phyloP scores from a whole-genome alignment of 371 early-diverging fungal species.

The Apophysomyces trapeziformis region DNA sequence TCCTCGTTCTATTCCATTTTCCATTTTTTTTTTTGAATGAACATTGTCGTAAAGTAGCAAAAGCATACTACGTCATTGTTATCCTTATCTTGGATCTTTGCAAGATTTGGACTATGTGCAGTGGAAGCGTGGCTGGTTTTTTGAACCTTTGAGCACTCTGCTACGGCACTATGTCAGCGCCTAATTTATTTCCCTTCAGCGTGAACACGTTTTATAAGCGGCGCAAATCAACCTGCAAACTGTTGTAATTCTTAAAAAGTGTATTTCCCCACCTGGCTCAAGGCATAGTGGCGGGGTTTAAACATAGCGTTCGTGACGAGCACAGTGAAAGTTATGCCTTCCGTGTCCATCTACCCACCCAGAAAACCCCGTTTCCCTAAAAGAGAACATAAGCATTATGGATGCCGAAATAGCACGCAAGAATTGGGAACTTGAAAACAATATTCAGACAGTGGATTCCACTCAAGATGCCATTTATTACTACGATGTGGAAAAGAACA shows the following conservation, averaged over 20 bases:
- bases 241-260: no score
- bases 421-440: conserved; percentile 88
- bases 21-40: no score
- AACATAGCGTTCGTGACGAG: background rate
- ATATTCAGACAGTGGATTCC: conserved; percentile 72
- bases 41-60: no score
- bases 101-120: background rate
- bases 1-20: no score
- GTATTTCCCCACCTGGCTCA: no score
- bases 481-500: conserved; percentile 75
- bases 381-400: conserved; percentile 29
- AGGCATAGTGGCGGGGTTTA: background rate
- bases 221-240: no score
- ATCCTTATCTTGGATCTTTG: no score
- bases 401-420: conserved; percentile 68
- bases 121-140: background rate
- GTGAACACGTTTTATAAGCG: no score
- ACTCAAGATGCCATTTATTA: conserved; percentile 75
- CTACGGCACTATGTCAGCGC: no score
- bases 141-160: no score
- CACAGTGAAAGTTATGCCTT: background rate
- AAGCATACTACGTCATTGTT: no score
- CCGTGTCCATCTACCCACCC: background rate
- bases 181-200: no score
- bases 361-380: background rate